These are phyloP conservation scores for Zygosaccharomyces pseudobailii DNA, from an alignment of 1,139 yeast species.

Conservation along the genomic window DNA sequence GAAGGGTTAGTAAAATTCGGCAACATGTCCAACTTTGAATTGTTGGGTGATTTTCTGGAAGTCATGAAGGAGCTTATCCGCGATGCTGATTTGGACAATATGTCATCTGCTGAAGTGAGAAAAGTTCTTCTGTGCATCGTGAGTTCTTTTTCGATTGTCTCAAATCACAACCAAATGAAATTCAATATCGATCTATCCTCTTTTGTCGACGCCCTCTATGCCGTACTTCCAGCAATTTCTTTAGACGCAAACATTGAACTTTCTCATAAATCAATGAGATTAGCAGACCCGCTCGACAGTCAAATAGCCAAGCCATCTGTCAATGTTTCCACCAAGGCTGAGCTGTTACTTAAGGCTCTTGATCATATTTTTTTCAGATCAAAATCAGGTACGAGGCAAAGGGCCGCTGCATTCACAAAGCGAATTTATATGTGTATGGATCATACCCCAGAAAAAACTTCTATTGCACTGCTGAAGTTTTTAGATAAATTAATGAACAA, in stretches of 20 bases:
- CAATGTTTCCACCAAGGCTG: slow-evolving; percentile 85
- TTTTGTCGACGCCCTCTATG: slow-evolving; percentile 70
- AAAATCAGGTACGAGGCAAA: slow-evolving; percentile 60
- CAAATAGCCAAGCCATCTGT: slow-evolving; percentile 58
- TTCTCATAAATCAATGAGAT: slow-evolving; percentile 71
- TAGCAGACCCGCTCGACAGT: slow-evolving; percentile 65
- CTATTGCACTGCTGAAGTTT: slow-evolving; percentile 71
- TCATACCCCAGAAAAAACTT: slow-evolving; percentile 84
- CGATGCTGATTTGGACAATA: slow-evolving; percentile 45
- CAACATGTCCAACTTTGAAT: slow-evolving; percentile 85
- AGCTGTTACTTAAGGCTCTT: slow-evolving; percentile 67
- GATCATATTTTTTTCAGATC: slow-evolving; percentile 80
- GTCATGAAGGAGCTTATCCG: slow-evolving; percentile 75
- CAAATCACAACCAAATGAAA: slow-evolving; percentile 65
- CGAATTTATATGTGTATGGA: slow-evolving; percentile 61
- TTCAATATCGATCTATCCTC: slow-evolving; percentile 61
- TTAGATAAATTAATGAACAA: slow-evolving; percentile 69
- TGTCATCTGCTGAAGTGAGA: slow-evolving; percentile 44
- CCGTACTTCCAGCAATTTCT: slow-evolving; percentile 59
- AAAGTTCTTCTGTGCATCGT: slow-evolving; percentile 78
- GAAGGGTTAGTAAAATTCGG: slow-evolving; percentile 92
- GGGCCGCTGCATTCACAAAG: slow-evolving; percentile 83
- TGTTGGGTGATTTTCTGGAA: slow-evolving; percentile 86
- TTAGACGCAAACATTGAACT: slow-evolving; percentile 82
- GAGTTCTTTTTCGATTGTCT: slow-evolving; percentile 82